phyloP scores from a whole-genome alignment of 805 yeast genomes.

The Suhomyces faveliae region DNA sequence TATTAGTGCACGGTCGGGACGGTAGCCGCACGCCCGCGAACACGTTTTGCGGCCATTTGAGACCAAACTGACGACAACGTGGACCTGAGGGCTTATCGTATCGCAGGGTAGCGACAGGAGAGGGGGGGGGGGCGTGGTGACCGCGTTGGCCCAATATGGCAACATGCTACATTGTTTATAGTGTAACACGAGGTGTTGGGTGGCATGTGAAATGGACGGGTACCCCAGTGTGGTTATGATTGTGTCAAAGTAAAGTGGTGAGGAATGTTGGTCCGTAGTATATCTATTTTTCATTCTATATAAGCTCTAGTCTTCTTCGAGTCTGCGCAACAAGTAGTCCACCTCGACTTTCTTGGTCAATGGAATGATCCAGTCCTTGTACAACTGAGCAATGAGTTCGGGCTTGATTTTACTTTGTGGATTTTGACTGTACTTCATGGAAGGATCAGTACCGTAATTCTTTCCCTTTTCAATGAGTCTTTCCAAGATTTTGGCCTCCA shows the following conservation, averaged over 20 bases:
- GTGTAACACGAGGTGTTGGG: neutral
- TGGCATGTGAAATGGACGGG: slow-evolving; percentile 1
- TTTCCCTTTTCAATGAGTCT: slow-evolving; percentile 79
- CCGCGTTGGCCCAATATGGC: neutral
- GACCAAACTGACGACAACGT: slow-evolving; percentile 1
- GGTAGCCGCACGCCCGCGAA: slow-evolving; percentile 2
- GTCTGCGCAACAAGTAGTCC: slow-evolving; percentile 80
- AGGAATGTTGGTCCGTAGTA: neutral
- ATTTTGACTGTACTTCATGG: slow-evolving; percentile 64
- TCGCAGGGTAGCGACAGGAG: neutral
- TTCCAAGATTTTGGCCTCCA: slow-evolving; percentile 78
- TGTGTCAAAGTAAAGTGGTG: neutral
- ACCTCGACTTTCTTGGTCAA: slow-evolving; percentile 94
- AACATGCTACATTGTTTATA: neutral
- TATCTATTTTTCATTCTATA: slow-evolving; percentile 19
- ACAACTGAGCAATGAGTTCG: slow-evolving; percentile 76
- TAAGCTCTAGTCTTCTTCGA: slow-evolving; percentile 54
- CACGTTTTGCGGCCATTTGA: slow-evolving; percentile 6
- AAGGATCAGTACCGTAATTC: slow-evolving; percentile 86
- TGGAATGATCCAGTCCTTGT: slow-evolving; percentile 87
- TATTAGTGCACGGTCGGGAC: neutral
- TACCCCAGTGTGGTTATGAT: neutral
- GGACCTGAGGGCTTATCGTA: neutral
- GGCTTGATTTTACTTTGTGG: slow-evolving; percentile 76
- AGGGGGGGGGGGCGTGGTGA: slow-evolving; percentile 1